phyloP scores from a whole-genome alignment of 2,329 filamentous ascomycete species.

The Septoria linicola region DNA sequence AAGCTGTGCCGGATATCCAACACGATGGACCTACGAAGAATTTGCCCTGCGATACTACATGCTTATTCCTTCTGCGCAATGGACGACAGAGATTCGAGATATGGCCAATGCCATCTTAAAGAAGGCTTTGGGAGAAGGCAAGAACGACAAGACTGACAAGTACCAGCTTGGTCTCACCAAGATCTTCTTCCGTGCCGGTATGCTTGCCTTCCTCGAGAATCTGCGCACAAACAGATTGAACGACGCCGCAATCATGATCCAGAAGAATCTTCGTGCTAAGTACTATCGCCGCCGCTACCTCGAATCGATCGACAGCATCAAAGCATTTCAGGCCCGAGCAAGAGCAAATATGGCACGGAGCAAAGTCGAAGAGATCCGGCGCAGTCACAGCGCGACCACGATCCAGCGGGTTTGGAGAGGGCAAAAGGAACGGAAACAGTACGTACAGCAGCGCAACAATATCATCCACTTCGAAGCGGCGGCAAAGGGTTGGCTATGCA shows the following conservation, averaged over 20 bases:
- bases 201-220: conserved; percentile 97
- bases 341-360: conserved; percentile 77
- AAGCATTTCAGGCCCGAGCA: conserved; percentile 73
- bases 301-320: conserved; percentile 76
- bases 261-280: conserved; percentile 95
- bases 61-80: conserved; percentile 83
- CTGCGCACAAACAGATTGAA: conserved; percentile 86
- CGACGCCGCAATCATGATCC: conserved; percentile 93
- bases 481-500: conserved; percentile 86
- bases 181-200: conserved; percentile 98
- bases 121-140: conserved; percentile 72
- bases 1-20: conserved; percentile 94
- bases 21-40: conserved; percentile 97
- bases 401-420: conserved; percentile 96
- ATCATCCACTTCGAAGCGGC: conserved; percentile 84
- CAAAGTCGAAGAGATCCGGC: conserved; percentile 75
- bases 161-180: conserved; percentile 97
- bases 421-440: conserved; percentile 81
- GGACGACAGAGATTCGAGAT: conserved; percentile 89
- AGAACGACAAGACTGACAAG: conserved; percentile 73
- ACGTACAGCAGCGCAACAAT: conserved; percentile 74
- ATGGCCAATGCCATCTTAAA: conserved; percentile 92
- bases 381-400: conserved; percentile 81
- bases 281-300: conserved; percentile 93
- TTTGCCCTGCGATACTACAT: conserved; percentile 98